Conservation (phyloP, 768 basidiomycete species). For the Leccinum rimulosum region DNA sequence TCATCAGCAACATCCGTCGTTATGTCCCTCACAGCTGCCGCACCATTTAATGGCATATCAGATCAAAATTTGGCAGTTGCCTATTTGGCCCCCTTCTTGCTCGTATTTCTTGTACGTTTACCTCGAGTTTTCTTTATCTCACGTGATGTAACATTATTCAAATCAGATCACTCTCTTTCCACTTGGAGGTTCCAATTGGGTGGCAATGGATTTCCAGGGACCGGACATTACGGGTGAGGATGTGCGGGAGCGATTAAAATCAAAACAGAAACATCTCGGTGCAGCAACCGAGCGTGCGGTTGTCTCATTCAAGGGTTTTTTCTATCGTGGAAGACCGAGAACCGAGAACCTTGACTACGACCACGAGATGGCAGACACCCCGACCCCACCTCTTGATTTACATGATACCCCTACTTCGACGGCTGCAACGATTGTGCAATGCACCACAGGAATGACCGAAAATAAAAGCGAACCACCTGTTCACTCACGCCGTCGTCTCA, state of each 20-base stretch:
- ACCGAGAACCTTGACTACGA: not conserved
- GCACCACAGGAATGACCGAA: not conserved
- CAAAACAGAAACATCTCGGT: slow-evolving; percentile 32
- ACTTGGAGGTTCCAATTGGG: slow-evolving; percentile 50
- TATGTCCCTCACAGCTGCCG: slow-evolving; percentile 55
- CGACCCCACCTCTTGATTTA: not conserved
- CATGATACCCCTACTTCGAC: slow-evolving; percentile 2
- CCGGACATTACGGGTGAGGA: slow-evolving; percentile 61
- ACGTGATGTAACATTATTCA: not conserved
- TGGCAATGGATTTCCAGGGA: slow-evolving; percentile 63
- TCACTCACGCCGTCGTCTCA: slow-evolving; percentile 9
- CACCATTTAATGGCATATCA: slow-evolving; percentile 56
- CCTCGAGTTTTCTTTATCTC: not conserved
- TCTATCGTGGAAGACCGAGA: not conserved
- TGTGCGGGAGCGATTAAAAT: slow-evolving; percentile 43
- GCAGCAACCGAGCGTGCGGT: slow-evolving; percentile 11
- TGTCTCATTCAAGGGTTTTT: not conserved
- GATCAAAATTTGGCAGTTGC: slow-evolving; percentile 66
- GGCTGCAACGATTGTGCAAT: slow-evolving; percentile 5
- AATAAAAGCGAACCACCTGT: not conserved
- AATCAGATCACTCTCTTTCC: slow-evolving; percentile 63
- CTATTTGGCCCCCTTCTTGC: slow-evolving; percentile 60
- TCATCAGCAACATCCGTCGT: slow-evolving; percentile 60
- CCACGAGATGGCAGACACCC: slow-evolving; percentile 9
- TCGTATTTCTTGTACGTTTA: slow-evolving; percentile 54